Evolutionary conservation across 2,329 filamentous ascomycete genomes (phyloP), one percentile per base, ranked within the genome.

Genomic region (Cryoendolithus antarcticus): DNA sequence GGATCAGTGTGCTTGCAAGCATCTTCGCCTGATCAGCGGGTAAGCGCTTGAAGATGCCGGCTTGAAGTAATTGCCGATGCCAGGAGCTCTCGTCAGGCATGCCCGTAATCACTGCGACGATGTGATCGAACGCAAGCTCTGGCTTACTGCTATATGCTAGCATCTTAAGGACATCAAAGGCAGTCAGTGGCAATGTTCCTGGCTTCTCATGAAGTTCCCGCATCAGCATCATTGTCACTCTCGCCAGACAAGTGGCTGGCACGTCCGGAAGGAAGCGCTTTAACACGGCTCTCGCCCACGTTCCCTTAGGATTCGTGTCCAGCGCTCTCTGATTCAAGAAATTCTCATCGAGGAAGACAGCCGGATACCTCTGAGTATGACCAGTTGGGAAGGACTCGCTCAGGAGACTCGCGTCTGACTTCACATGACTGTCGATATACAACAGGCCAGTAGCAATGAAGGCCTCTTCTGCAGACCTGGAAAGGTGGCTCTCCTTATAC

Each of bases 31-130:
- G 39, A 4, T 50, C 45, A 7, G 56, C 49, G 0, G 62, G 44
- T 1, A 66, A 48, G 4, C 53, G 42, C 2, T 51, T 50, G 13
- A 66, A 43, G n/a, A 62, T 55, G 1, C 46, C 44, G 6, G 35
- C 28, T 3, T 52, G 53, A 2, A 66, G 44, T 2, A 65, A 39
- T 29, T 48, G 40, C 4, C 63, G 55, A 47, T 66, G 62, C 63
- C 64, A 66, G 0, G 64, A 62, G 46, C 61, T 65, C 29, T 62
- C 52, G 10, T 58, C 51, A 4, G 50, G 50, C 7, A 43, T 1
- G 31, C 45, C 21, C 28, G 48, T 5, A 9, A 49, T 21, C 30
- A 42, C 21, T 34, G 24, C 2, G 40, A 37, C 1, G 30, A 12
- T 27, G 41, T 34, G 36, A 35, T 24, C 11, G 13, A 41, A 24